These are phyloP conservation scores for Hyaloscypha hepaticicola DNA, from an alignment of 495 filamentous ascomycete genomes.

Conservation along the genomic window DNA sequence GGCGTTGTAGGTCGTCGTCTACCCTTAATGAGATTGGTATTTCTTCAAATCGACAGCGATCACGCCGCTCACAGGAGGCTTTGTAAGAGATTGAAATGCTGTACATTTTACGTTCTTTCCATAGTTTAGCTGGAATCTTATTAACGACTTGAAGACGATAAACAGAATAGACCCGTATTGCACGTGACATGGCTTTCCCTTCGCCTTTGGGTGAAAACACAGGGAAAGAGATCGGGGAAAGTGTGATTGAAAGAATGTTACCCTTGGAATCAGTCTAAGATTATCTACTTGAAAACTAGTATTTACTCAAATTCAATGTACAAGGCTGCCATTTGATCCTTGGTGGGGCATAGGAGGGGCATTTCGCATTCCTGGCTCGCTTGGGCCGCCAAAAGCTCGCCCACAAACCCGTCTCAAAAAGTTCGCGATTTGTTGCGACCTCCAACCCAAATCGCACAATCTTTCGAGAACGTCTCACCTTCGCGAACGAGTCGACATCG, in stretches of 20 bases:
- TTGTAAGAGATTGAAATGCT: neutral
- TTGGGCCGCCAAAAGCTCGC: neutral
- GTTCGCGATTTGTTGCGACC: slow-evolving; percentile 14
- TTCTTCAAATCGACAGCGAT: neutral
- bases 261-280: neutral
- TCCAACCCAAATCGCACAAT: neutral
- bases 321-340: too few relatives aligned
- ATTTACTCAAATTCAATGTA: neutral
- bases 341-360: neutral
- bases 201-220: too few relatives aligned
- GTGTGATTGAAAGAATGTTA: neutral
- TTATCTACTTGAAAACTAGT: neutral
- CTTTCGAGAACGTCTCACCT: neutral
- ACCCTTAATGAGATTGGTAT: neutral
- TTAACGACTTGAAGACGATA: neutral
- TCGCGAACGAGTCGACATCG: neutral
- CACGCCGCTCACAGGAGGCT: neutral
- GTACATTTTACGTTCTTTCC: neutral
- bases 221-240: too few relatives aligned
- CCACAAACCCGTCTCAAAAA: slow-evolving; percentile 14
- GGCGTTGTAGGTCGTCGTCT: neutral
- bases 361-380: neutral
- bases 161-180: neutral
- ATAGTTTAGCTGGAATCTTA: neutral
- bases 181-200: neutral